These are phyloP conservation scores for Goffeauzyma gilvescens DNA, from an alignment of 768 basidiomycete genomes.

Conservation along the genomic window DNA sequence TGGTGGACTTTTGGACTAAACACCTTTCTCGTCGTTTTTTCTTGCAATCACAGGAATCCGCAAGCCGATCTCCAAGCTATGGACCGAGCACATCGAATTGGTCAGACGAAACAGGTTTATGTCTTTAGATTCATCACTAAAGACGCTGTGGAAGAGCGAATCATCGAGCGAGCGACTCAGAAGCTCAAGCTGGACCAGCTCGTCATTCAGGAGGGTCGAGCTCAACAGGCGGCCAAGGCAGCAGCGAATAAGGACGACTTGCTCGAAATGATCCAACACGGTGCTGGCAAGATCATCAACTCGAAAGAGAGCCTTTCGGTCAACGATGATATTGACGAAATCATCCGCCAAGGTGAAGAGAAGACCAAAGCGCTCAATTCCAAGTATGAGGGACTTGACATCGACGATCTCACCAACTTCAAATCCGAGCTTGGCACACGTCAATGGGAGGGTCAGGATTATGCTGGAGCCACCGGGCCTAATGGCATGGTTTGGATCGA, in stretches of 20 bases:
- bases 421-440: constrained; percentile 71
- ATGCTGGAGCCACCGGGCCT: constrained; percentile 38
- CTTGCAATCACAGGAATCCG: constrained; percentile 55
- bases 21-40: neutral
- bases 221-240: constrained; percentile 47
- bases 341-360: constrained; percentile 78
- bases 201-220: constrained; percentile 87
- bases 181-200: constrained; percentile 86
- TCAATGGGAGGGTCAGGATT: constrained; percentile 93
- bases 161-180: constrained; percentile 85
- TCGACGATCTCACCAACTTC: constrained; percentile 93
- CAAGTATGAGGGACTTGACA: constrained; percentile 79
- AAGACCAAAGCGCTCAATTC: constrained; percentile 68
- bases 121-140: constrained; percentile 91
- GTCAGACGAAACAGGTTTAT: constrained; percentile 92
- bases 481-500: constrained; percentile 41
- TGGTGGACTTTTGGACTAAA: neutral
- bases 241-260: constrained; percentile 71
- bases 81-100: constrained; percentile 93
- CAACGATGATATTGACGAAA: constrained; percentile 80
- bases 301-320: constrained; percentile 49
- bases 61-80: constrained; percentile 98
- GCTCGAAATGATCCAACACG: constrained; percentile 93
- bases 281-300: constrained; percentile 91
- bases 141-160: constrained; percentile 85